Base-by-base conservation (phyloP, 2,329 filamentous ascomycete genomes). In the Microcyclospora pomicola region DNA sequence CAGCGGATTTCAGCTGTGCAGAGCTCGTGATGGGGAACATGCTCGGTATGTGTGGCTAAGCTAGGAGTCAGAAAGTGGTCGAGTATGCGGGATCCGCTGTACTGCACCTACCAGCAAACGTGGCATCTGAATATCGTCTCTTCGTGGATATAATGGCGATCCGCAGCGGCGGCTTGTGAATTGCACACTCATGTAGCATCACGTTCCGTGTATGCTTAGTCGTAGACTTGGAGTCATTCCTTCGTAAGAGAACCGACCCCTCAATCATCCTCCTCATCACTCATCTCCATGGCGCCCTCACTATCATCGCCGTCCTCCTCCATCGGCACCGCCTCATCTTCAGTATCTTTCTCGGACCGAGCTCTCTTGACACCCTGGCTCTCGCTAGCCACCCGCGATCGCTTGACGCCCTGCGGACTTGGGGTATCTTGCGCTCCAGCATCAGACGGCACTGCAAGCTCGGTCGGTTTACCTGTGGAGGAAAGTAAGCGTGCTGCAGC, bases 401-500 rank as follows among this genome's bases (percentile, higher is more conserved):
- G 47, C 40, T 65, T 75, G 35, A 80, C 77, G 34, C 81, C 49
- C 82, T 43, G 41, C 2, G 66, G 64, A 50, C 66, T 66, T 48
- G 64, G 66, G 36, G 65, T 67, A 51, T 70, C 71, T 51, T 65
- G 62, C 15, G 43, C 49, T 6, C 41, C 47, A 33, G 66, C 60
- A 19, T 55, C 52, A 29, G 59, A 58, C 16, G 63, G 55, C 37
- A 58, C 32, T 32, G 40, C 37, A 7, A 41, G 30, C 38, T 40
- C 30, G 56, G 62, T 49, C 54, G 31, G 24, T 24, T 35, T 36
- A 31, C 36, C 31, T 13, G 39, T 35, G 62, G 45, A 57, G 80
- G 67, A 88, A 87, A 51, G 91, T 84, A 55, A 78, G 82, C 56
- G 82, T 80, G 56, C 86, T 81, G 33, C 83, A 67, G 48, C 82